Base-by-base conservation (phyloP, 768 basidiomycete genomes). In the Russula griseocarnosa region DNA sequence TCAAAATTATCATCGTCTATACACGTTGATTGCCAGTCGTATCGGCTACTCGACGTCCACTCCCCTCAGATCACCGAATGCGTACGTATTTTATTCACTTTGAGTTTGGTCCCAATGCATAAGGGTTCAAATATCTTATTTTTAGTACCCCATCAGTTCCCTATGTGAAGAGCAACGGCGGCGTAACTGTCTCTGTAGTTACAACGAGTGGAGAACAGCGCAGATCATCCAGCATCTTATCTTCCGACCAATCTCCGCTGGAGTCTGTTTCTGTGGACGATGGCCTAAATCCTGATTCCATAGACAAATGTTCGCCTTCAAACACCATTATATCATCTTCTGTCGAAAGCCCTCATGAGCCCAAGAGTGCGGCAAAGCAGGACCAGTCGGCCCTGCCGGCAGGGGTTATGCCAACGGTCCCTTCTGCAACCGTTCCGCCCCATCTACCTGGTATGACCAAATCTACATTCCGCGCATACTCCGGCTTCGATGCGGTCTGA, bases 31-130 rank as follows among this genome's bases (percentile, higher is more conserved):
- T n/a, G 52, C 18, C 52, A 36, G 71, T 66, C 62, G 69, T 40
- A 62, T 76, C 60, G 73, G 76, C 3, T 52, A 62, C 42, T 61
- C 55, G 14, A 63, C 50, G 5, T 34, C 51, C 40, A 51, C 54
- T 16, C 7, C 49, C 42, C 22, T 7, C 7, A 32, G 22, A 8
- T 40, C 65, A 2, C 54, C 55, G 8, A 24, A 42, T 53, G 44
- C 14, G 65, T 66, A 57, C 34, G 65, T 62, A 28, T 6, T 22
- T 47, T n/a, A 13, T 22, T 47, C 11, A 22, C 10, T 44, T 0
- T 10, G 9, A 9, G 20, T 9, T n/a, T 3, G 9, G 20, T n/a
- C n/a, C 5, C 1, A 20, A 10, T 10, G 8, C 20, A n/a, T 44
- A 2, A n/a, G 20, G n/a, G 9, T n/a, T 44, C 44, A 44, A 46